phyloP scores from a whole-genome alignment of 2,329 filamentous ascomycete genomes.

The Colletotrichum destructivum region DNA sequence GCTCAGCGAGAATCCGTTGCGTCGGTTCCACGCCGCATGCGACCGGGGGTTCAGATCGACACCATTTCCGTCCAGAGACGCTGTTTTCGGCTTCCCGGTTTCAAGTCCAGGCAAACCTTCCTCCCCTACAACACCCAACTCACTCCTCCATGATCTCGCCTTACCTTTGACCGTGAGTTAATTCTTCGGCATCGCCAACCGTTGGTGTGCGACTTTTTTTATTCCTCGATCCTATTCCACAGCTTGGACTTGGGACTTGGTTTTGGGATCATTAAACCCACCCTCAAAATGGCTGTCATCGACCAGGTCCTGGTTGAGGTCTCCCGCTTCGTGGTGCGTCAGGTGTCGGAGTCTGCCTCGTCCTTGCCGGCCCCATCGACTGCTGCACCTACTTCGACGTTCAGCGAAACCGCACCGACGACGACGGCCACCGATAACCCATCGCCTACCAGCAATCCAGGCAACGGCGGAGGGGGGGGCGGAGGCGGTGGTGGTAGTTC shows the following conservation, averaged over 20 bases:
- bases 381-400: constrained; percentile 43
- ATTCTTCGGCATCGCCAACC: constrained; percentile 28
- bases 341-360: constrained; percentile 27
- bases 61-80: constrained; percentile 32
- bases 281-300: constrained; percentile 53
- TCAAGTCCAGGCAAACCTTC: constrained; percentile 18
- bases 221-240: neutral
- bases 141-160: constrained; percentile 32
- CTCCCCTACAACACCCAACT: constrained; percentile 12
- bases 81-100: constrained; percentile 38
- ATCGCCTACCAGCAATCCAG: constrained; percentile 37
- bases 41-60: constrained; percentile 31
- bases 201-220: constrained; percentile 24
- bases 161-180: constrained; percentile 31
- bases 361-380: constrained; percentile 43
- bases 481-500: constrained; percentile 46
- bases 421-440: constrained; percentile 19
- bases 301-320: constrained; percentile 56
- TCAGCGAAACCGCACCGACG: constrained; percentile 20
- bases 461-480: constrained; percentile 26
- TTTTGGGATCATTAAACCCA: neutral
- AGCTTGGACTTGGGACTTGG: neutral
- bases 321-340: constrained; percentile 54
- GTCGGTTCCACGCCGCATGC: constrained; percentile 36
- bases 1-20: constrained; percentile 3